Evolutionary conservation across 2,329 filamentous ascomycete genomes (phyloP), one percentile per base, ranked within the genome.

Genomic region (Aspergillus spinulosporus): DNA sequence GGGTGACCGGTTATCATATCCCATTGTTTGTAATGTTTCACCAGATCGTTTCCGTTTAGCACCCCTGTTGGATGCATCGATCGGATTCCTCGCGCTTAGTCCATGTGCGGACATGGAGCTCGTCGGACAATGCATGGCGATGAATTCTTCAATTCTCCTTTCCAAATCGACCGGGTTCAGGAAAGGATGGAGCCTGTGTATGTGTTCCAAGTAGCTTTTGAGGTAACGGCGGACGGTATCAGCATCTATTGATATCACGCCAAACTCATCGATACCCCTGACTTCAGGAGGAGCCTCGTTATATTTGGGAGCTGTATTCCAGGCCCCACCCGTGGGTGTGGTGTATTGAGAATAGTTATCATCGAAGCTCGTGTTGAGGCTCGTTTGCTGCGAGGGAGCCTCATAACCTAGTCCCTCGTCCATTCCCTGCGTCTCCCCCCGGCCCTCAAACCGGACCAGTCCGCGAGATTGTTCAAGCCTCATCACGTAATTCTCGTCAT

Each of bases 391-490:
- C 7, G 73, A 69, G 11, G 74, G 69, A 57, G 73, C 73, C 48
- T 74, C 21, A 21, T 21, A 21, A 21, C 21, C 21, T 21, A 21
- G 21, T 21, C 21, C 76, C 62, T 82, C 78, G 44, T 82, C 82
- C 26, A 79, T 77, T 64, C 87, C 86, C 28, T 82, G 78, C 32
- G 88, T 89, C 73, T 95, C 90, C 3, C 92, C 92, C 58, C 87
- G 84, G 1, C 91, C 91, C 72, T 88, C 92, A 1, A 93, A 78
- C 28, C 88, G 84, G 39, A 96, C 78, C 5, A 89, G 74, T 1
- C 91, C 91, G 31, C 91, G 84, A 55, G 81, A 81, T 66, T 90
- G 84, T 71, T 96, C 92, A 51, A 86, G 80, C 29, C 85, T 81
- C 71, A 94, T 88, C 0, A 92, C 90, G 68, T 92, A 95, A 36